A percentile compares a stretch with the other conserved stretches of the same genome.
These are phyloP conservation scores for Metschnikowia similis DNA, from an alignment of 805 yeast genomes.

Conservation along the genomic window DNA sequence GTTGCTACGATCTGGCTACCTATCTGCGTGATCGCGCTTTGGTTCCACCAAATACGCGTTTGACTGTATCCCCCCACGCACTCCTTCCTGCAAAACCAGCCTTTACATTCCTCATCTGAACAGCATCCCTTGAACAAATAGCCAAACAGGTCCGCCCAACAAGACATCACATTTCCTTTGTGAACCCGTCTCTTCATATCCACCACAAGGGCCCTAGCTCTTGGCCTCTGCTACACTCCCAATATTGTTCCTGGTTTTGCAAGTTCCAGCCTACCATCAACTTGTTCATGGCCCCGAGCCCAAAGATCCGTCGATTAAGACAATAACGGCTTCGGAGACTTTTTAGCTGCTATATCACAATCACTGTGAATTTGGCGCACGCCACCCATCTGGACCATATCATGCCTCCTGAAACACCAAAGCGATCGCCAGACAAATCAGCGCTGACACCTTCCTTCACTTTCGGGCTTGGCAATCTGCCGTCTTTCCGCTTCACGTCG, in stretches of 20 bases:
- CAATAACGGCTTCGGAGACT: background rate
- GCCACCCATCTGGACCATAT: background rate
- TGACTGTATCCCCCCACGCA: background rate
- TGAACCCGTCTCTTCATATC: background rate
- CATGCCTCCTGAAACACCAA: conserved; percentile 16
- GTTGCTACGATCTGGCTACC: background rate
- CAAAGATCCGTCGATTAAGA: background rate
- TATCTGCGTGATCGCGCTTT: conserved; percentile 1
- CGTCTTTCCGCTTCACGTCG: conserved; percentile 38
- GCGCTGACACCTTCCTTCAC: conserved; percentile 31
- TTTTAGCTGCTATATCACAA: background rate
- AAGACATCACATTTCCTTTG: too few relatives aligned
- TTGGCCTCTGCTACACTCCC: background rate
- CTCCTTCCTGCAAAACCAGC: background rate
- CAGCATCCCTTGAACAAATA: background rate
- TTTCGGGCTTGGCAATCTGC: conserved; percentile 40
- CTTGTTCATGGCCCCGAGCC: background rate
- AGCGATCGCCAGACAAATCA: conserved; percentile 5
- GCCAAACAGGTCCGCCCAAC: background rate
- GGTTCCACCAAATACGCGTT: conserved; percentile 2
- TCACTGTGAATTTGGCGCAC: background rate
- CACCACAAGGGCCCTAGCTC: background rate
- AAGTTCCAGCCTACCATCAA: background rate
- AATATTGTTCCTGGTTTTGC: background rate
- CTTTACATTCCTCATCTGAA: background rate